Evolutionary conservation across 2,329 filamentous ascomycete species (phyloP).

Genomic region (Cordyceps javanica): DNA sequence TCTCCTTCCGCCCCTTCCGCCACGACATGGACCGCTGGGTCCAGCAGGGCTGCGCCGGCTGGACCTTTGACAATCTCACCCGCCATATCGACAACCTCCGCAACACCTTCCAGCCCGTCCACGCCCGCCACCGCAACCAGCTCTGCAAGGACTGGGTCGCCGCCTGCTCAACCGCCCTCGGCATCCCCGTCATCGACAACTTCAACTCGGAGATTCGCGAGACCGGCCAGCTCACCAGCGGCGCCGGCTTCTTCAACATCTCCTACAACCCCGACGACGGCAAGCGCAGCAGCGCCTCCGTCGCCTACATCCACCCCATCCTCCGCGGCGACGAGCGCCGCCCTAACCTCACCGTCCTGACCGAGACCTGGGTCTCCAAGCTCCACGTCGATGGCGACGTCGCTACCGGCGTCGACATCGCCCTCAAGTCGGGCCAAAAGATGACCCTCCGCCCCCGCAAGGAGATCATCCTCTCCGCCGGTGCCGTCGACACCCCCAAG

Average conservation of each 20-base stretch:
- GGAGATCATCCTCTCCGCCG: constrained; percentile 75
- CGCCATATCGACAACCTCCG: constrained; percentile 75
- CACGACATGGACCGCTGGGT: constrained; percentile 86
- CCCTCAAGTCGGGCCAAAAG: constrained; percentile 45
- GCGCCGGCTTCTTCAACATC: constrained; percentile 85
- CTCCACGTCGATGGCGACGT: constrained; percentile 64
- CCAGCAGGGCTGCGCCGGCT: constrained; percentile 72
- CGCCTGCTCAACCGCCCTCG: constrained; percentile 69
- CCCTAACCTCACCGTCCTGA: constrained; percentile 79
- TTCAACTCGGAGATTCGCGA: constrained; percentile 80
- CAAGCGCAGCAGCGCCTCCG: constrained; percentile 75
- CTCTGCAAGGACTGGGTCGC: constrained; percentile 86
- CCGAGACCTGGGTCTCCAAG: constrained; percentile 81
- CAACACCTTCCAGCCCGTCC: constrained; percentile 86
- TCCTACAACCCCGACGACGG: constrained; percentile 88
- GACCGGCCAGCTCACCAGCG: constrained; percentile 65
- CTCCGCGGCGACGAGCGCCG: constrained; percentile 75
- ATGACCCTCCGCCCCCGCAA: constrained; percentile 57
- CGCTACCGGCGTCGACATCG: constrained; percentile 69
- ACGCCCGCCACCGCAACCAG: constrained; percentile 80
- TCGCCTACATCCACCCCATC: constrained; percentile 90
- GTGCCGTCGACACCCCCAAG: constrained; percentile 75
- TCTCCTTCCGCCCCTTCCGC: constrained; percentile 86
- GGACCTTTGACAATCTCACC: constrained; percentile 81
- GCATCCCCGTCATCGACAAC: constrained; percentile 75